These are phyloP conservation scores for Pleurotus ostreatus DNA, from an alignment of 768 basidiomycete species.

Conservation along the genomic window DNA sequence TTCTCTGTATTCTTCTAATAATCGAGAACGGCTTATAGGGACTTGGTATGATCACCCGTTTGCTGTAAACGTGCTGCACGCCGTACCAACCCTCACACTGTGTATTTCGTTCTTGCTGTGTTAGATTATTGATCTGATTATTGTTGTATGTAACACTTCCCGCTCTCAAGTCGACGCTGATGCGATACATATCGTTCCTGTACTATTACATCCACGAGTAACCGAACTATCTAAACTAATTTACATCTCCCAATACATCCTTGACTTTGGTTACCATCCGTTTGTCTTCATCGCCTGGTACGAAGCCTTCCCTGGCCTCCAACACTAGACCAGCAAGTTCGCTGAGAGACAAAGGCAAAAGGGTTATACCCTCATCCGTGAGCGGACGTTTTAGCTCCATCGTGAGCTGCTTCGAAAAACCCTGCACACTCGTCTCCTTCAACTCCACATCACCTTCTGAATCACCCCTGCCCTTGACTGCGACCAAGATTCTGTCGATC, in stretches of 20 bases:
- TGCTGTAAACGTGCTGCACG: slow-evolving; percentile 37
- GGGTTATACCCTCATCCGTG: slow-evolving; percentile 14
- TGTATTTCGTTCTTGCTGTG: not conserved
- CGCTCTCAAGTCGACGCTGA: not conserved
- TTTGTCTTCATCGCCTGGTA: not conserved
- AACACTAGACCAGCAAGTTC: slow-evolving; percentile 28
- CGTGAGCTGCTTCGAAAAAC: slow-evolving; percentile 24
- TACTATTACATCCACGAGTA: not conserved
- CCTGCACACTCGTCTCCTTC: slow-evolving; percentile 29
- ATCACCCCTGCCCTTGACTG: not conserved
- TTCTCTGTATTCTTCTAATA: not conserved
- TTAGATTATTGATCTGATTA: not conserved
- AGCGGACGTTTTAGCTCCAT: slow-evolving; percentile 24
- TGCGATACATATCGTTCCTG: not conserved
- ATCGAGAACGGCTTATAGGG: slow-evolving; percentile 40
- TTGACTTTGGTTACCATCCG: not conserved
- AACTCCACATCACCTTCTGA: slow-evolving; percentile 13
- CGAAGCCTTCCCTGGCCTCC: slow-evolving; percentile 25
- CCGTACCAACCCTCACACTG: not conserved
- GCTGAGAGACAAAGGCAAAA: slow-evolving; percentile 25
- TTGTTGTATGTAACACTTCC: not conserved
- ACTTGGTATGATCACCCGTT: slow-evolving; percentile 69
- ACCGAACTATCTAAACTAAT: slow-evolving; percentile 4
- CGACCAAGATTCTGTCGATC: slow-evolving; percentile 28
- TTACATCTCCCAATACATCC: slow-evolving; percentile 10